Evolutionary conservation across 2,329 filamentous ascomycete genomes (phyloP), one percentile per base, ranked within the genome.

Genomic region (Aspergillus ochraceoroseus): DNA sequence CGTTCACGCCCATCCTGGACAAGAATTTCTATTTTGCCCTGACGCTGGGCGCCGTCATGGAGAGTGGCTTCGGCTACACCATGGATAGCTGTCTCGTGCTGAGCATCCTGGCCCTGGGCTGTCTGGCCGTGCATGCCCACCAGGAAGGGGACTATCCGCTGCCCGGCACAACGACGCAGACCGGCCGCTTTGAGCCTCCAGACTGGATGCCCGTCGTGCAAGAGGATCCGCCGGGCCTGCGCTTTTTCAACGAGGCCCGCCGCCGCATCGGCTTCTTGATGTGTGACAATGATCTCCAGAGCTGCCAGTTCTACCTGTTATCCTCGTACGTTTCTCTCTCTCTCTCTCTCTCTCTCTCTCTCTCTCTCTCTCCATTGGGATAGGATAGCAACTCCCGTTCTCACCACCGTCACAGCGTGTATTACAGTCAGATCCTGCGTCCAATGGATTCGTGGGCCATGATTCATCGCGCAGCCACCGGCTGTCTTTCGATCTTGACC

Each of bases 391-490:
- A n/a, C n/a, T n/a, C n/a, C n/a, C n/a, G n/a, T n/a, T n/a, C n/a
- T n/a, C n/a, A n/a, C n/a, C n/a, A n/a, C n/a, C n/a, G n/a, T n/a
- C n/a, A n/a, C 9, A 61, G 58, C 17, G 52, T 73, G 29, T 75
- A 73, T 48, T 75, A 74, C 46, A 70, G 66, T 5, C 73, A 77
- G 45, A 68, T 72, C 0, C 54, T 75, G 15, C 71, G 74, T 19
- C 73, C 73, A 0, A 67, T 75, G 47, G 73, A 77, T 46, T 72
- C 72, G 3, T 76, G 73, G 71, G 66, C 69, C 13, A 74, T 72
- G 56, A 69, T 75, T 14, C 72, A 71, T 41, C 68, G 73, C 27
- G 73, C 74, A 4, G 71, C 70, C 0, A 61, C 70, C 3, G 74
- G 71, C 44, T 76, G 73, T 50, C 63, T 73, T 51, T 64, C 60